Base-by-base conservation (phyloP, 805 yeast species). In the Torulaspora quercuum region DNA sequence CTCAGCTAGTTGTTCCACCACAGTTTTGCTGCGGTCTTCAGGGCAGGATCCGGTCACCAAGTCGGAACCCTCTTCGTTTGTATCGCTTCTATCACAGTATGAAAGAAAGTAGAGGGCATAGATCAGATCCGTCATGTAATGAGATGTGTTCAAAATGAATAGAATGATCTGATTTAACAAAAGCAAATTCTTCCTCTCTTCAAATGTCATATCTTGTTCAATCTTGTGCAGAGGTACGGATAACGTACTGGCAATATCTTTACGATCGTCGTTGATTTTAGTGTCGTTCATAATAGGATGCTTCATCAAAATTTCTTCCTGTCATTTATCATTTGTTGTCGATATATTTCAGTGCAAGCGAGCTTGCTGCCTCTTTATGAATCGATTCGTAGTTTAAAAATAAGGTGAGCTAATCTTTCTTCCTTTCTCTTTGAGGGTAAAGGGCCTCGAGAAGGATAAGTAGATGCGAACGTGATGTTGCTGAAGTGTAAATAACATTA, bases 41-140 rank as follows among this genome's bases (percentile, higher is more conserved):
- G n/a, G n/a, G n/a, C n/a, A n/a, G n/a, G n/a, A n/a, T n/a, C n/a
- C n/a, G n/a, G n/a, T n/a, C n/a, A n/a, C n/a, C n/a, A n/a, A 10
- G 27, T 20, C 20, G 10, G 25, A 14, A 11, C 7, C 32, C 2
- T 22, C 32, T 7, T 19, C 34, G n/a, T 20, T 30, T 7, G 30
- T 11, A 13, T 25, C 40, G 6, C 29, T 27, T 28, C 44, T 25
- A 25, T 46, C 41, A 33, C 34, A 37, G 18, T 41, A 34, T 4
- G 46, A 40, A 13, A 45, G 29, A 17, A 45, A 49, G 41, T 51
- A 52, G 18, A 45, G 29, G 9, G 44, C 38, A 32, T 52, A 52
- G 25, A 43, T 48, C 23, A 52, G 25, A 32, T 51, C 55, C 3
- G 55, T 50, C 52, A 49, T 48, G 29, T 48, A 51, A 28, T 49